Evolutionary conservation across 225 moss, liverwort and hornwort genomes (phyloP).

Genomic region (Thuidium tamariscinum): DNA sequence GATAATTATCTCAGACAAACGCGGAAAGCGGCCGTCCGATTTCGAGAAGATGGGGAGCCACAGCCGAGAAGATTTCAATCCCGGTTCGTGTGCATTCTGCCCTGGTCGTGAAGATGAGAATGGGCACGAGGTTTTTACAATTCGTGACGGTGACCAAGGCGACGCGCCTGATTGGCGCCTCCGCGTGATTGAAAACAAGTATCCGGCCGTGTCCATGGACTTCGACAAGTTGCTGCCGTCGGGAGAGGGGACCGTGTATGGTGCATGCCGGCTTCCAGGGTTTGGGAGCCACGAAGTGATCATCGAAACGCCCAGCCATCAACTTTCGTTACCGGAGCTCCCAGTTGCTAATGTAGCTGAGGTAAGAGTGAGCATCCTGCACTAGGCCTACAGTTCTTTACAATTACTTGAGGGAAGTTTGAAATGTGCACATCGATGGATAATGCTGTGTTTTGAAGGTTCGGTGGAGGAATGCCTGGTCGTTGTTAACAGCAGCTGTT

Average conservation of each 20-base stretch:
- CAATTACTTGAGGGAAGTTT: not conserved
- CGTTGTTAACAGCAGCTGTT: not conserved
- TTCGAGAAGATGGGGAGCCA: not conserved
- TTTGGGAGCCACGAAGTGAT: conserved; percentile 77
- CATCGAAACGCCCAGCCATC: conserved; percentile 60
- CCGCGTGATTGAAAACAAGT: conserved; percentile 53
- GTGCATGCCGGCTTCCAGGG: conserved; percentile 35
- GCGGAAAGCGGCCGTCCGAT: conserved; percentile 59
- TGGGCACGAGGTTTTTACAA: conserved; percentile 38
- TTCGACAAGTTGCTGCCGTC: not conserved
- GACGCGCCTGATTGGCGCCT: conserved; percentile 52
- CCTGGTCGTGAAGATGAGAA: conserved; percentile 37
- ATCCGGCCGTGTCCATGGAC: conserved; percentile 44
- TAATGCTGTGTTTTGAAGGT: not conserved
- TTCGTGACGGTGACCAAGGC: conserved; percentile 16
- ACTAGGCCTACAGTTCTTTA: not conserved
- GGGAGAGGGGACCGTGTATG: conserved; percentile 17
- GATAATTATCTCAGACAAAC: conserved; percentile 58
- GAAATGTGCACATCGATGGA: not conserved
- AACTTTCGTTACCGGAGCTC: conserved; percentile 28
- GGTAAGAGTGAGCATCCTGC: not conserved
- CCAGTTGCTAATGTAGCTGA: conserved; percentile 28
- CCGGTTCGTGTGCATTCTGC: conserved; percentile 65
- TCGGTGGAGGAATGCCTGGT: not conserved
- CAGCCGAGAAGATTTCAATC: not conserved